These are phyloP conservation scores for Septoria petroselini DNA, from an alignment of 2,329 filamentous ascomycete species.

Conservation along the genomic window DNA sequence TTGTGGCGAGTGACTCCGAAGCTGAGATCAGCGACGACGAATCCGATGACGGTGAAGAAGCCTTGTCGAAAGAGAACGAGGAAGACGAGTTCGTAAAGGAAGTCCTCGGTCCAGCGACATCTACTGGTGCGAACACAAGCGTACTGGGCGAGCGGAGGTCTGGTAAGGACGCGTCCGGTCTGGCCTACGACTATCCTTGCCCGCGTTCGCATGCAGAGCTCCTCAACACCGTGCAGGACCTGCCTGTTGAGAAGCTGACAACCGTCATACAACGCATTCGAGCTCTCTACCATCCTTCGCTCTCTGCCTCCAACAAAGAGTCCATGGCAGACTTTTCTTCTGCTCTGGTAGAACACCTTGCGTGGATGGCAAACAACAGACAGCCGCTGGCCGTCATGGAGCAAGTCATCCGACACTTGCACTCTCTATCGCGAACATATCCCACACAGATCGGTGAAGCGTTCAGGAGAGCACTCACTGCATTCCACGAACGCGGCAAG, in stretches of 20 bases:
- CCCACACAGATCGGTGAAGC: slow-evolving; percentile 71
- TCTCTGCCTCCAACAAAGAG: slow-evolving; percentile 79
- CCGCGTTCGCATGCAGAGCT: slow-evolving; percentile 75
- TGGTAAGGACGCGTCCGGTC: slow-evolving; percentile 36
- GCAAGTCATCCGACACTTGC: slow-evolving; percentile 79
- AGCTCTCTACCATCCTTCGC: slow-evolving; percentile 84
- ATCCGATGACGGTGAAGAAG: slow-evolving; percentile 31
- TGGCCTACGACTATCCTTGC: slow-evolving; percentile 84
- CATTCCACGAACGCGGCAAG: slow-evolving; percentile 54
- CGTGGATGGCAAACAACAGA: slow-evolving; percentile 54
- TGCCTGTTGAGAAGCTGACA: slow-evolving; percentile 65
- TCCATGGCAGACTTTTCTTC: slow-evolving; percentile 69
- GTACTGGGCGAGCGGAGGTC: slow-evolving; percentile 45
- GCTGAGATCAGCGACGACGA: slow-evolving; percentile 19
- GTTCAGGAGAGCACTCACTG: slow-evolving; percentile 70
- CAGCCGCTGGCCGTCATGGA: slow-evolving; percentile 66
- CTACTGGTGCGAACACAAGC: slow-evolving; percentile 21
- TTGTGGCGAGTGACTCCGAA: slow-evolving; percentile 73
- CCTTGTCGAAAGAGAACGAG: slow-evolving; percentile 39
- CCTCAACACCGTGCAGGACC: slow-evolving; percentile 59
- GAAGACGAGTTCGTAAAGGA: slow-evolving; percentile 49
- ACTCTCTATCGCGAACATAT: slow-evolving; percentile 86
- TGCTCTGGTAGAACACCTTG: slow-evolving; percentile 65
- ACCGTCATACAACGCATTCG: slow-evolving; percentile 84
- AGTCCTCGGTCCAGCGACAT: slow-evolving; percentile 36